Conservation (phyloP, 2,329 filamentous ascomycete genomes). For the Madurella fahalii region DNA sequence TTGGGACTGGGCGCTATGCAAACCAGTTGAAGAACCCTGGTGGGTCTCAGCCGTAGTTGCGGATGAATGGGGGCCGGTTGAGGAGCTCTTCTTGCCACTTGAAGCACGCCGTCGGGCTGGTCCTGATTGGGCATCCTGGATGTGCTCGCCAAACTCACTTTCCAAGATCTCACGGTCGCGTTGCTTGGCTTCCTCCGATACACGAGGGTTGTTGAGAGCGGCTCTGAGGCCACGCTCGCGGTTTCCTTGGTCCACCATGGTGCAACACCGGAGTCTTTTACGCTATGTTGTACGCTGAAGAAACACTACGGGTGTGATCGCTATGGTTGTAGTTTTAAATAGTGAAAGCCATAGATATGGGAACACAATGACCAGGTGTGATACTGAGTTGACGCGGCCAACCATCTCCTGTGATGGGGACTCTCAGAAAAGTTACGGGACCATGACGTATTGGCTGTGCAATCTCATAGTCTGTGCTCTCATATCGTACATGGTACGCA, state of each 20-base stretch:
- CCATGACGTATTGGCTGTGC: conserved; percentile 11
- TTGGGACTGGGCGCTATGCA: background rate
- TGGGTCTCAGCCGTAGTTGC: background rate
- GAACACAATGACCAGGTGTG: background rate
- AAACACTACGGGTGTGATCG: too few species aligned
- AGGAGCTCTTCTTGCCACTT: conserved; percentile 10
- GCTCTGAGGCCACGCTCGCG: conserved; percentile 27
- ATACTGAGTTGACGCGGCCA: background rate
- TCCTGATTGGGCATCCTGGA: background rate
- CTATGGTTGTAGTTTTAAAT: background rate
- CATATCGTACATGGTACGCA: background rate
- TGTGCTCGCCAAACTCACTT: conserved; percentile 22
- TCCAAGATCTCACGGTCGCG: conserved; percentile 26
- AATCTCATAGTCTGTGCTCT: conserved; percentile 4
- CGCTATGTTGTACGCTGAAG: too few species aligned
- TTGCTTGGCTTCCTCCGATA: conserved; percentile 26
- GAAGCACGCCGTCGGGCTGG: background rate
- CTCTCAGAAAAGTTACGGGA: background rate
- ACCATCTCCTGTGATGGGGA: background rate
- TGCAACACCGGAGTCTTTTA: background rate
- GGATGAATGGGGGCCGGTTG: background rate
- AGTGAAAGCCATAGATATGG: too few species aligned
- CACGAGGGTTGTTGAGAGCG: conserved; percentile 25
- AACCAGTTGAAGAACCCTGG: background rate
- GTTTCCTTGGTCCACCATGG: conserved; percentile 20